These are phyloP conservation scores for Erodium texanum DNA, from an alignment of 441 rosid genomes.

Conservation along the genomic window DNA sequence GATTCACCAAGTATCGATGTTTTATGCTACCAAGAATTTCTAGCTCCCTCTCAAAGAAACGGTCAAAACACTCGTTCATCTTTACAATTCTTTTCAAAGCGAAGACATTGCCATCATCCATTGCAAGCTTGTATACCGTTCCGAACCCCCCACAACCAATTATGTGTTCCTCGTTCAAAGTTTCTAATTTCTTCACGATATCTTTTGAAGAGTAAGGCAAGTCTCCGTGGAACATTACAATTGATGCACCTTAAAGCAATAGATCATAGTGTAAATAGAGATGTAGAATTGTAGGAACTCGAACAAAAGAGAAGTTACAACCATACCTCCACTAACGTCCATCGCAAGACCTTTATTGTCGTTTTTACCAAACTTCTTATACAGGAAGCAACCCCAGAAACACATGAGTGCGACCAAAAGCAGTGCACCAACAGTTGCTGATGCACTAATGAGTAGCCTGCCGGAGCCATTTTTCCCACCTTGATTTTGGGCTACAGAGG, in stretches of 20 bases:
- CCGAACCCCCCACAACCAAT: constrained; percentile 96
- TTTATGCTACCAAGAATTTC: constrained; percentile 98
- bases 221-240: constrained; percentile 97
- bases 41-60: constrained; percentile 93
- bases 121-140: constrained; percentile 82
- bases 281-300: constrained; percentile 10
- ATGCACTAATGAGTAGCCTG: constrained; percentile 73
- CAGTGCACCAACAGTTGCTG: constrained; percentile 87
- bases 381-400: constrained; percentile 98
- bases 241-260: constrained; percentile 71
- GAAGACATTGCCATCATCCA: constrained; percentile 93
- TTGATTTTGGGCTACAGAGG: constrained; percentile 49
- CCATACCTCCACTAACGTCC: constrained; percentile 80
- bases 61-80: constrained; percentile 87
- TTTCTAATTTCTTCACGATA: constrained; percentile 75
- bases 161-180: constrained; percentile 71
- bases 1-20: constrained; percentile 83
- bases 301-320: neutral
- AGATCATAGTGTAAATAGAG: constrained; percentile 6
- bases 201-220: constrained; percentile 94
- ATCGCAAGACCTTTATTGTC: constrained; percentile 69
- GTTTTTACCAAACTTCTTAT: constrained; percentile 87
- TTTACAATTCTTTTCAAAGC: constrained; percentile 84
- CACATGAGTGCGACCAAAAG: constrained; percentile 99
- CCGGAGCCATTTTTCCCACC: constrained; percentile 66